Percentiles rank a stretch among this genome's conserved stretches.
These are phyloP conservation scores for Smittium culicis DNA, from an alignment of 371 early-diverging fungal species.

Conservation along the genomic window DNA sequence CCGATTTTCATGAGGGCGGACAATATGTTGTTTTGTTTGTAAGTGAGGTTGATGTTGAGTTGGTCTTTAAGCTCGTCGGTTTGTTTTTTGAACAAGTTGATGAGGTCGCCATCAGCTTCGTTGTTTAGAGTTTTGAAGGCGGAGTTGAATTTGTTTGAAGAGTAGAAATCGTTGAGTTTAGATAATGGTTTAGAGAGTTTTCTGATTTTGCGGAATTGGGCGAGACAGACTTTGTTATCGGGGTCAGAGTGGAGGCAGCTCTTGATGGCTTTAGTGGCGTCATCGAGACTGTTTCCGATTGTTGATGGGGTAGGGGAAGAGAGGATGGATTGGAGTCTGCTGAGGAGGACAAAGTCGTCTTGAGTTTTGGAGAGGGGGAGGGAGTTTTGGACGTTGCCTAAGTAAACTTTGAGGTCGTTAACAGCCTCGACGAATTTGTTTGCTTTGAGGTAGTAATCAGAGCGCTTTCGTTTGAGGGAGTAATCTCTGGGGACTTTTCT, in stretches of 20 bases:
- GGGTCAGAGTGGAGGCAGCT: conserved; percentile 81
- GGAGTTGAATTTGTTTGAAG: conserved; percentile 45
- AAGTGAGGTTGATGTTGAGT: not conserved
- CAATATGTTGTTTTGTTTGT: not conserved
- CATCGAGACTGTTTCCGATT: too few relatives aligned
- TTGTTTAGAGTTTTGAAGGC: conserved; percentile 43
- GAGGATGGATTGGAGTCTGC: conserved; percentile 57
- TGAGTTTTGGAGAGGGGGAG: not conserved
- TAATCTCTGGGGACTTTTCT: not conserved
- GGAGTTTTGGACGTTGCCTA: not conserved
- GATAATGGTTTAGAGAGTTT: conserved; percentile 57
- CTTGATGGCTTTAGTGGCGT: conserved; percentile 56
- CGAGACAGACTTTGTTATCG: conserved; percentile 74
- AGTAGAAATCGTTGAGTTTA: conserved; percentile 40
- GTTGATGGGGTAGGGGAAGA: conserved; percentile 50
- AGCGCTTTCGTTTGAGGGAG: conserved; percentile 31
- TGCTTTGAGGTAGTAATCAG: conserved; percentile 36
- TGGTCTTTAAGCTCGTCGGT: not conserved
- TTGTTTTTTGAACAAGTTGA: not conserved
- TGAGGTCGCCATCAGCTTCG: not conserved
- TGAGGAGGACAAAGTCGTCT: conserved; percentile 46
- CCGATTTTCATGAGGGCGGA: conserved; percentile 27
- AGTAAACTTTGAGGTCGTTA: not conserved
- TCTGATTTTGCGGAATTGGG: conserved; percentile 51
- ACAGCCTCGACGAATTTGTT: not conserved